Conservation (phyloP, 2,329 filamentous ascomycete species). For the Diaporthe citriasiana region DNA sequence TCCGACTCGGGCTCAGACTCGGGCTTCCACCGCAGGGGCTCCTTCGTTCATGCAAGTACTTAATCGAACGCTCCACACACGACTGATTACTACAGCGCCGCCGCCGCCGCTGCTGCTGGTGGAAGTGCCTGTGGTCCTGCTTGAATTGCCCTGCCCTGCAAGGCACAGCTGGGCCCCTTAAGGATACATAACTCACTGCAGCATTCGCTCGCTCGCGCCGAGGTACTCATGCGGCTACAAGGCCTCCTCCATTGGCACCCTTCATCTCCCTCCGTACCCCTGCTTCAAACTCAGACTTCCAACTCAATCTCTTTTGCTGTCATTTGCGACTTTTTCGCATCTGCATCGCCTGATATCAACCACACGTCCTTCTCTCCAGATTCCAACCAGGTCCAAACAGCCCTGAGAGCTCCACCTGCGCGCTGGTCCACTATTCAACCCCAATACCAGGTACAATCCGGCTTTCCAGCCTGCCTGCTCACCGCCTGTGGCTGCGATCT, state of each 20-base stretch:
- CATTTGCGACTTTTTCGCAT: constrained; percentile 11
- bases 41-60: constrained; percentile 52
- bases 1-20: constrained; percentile 35
- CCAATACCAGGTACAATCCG: constrained; percentile 32
- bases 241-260: constrained; percentile 39
- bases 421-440: constrained; percentile 38
- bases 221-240: constrained; percentile 42
- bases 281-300: constrained; percentile 26
- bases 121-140: background rate
- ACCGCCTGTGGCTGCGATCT: constrained; percentile 42
- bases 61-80: constrained; percentile 21
- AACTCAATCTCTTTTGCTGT: constrained; percentile 27
- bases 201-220: constrained; percentile 28
- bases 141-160: constrained; percentile 44
- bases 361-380: constrained; percentile 19
- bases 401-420: constrained; percentile 39
- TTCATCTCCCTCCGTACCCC: constrained; percentile 35
- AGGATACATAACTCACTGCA: constrained; percentile 47
- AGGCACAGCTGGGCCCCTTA: constrained; percentile 50
- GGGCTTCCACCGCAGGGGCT: constrained; percentile 45
- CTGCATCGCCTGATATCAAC: constrained; percentile 28
- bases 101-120: background rate
- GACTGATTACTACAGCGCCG: constrained; percentile 24
- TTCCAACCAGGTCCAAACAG: constrained; percentile 36
- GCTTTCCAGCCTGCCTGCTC: constrained; percentile 40